Evolutionary conservation across 2,329 filamentous ascomycete species (phyloP).

Genomic region (Aspergillaceae sp.): DNA sequence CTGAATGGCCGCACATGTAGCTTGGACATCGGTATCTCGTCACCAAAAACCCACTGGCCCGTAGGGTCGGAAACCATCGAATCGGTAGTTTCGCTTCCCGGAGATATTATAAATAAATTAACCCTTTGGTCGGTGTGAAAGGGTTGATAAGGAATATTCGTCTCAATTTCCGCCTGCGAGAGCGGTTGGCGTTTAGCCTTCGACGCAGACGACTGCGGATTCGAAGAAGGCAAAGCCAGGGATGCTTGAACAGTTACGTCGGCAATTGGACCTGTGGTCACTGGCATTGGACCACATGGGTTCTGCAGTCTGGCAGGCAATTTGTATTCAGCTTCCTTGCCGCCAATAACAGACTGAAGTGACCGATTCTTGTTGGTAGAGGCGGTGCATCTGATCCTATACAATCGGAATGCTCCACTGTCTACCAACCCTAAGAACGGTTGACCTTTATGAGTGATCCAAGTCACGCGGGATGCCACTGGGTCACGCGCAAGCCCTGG

Average conservation of each 20-base stretch:
- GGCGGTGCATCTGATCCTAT: conserved; percentile 33
- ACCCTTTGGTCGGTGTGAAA: conserved; percentile 89
- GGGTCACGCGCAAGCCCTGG: conserved; percentile 31
- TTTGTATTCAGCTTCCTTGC: conserved; percentile 58
- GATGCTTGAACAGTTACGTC: conserved; percentile 26
- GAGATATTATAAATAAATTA: conserved; percentile 59
- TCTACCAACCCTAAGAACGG: conserved; percentile 39
- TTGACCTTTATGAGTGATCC: conserved; percentile 36
- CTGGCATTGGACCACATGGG: conserved; percentile 48
- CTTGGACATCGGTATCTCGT: conserved; percentile 40
- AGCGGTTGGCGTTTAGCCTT: conserved; percentile 45
- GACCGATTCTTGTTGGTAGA: conserved; percentile 48
- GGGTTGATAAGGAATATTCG: conserved; percentile 88
- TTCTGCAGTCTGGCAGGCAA: conserved; percentile 56
- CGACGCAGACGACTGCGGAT: conserved; percentile 35
- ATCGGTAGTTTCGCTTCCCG: conserved; percentile 29
- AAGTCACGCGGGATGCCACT: conserved; percentile 36
- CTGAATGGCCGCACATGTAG: conserved; percentile 39
- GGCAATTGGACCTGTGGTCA: conserved; percentile 46
- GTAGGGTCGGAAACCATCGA: conserved; percentile 29
- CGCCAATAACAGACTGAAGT: conserved; percentile 45
- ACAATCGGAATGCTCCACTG: conserved; percentile 37
- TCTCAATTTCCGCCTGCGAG: conserved; percentile 83
- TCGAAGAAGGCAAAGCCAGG: conserved; percentile 34
- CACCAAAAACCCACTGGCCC: conserved; percentile 47